phyloP scores from a whole-genome alignment of 75 land plant genomes.

The Cryptomeria japonica region DNA sequence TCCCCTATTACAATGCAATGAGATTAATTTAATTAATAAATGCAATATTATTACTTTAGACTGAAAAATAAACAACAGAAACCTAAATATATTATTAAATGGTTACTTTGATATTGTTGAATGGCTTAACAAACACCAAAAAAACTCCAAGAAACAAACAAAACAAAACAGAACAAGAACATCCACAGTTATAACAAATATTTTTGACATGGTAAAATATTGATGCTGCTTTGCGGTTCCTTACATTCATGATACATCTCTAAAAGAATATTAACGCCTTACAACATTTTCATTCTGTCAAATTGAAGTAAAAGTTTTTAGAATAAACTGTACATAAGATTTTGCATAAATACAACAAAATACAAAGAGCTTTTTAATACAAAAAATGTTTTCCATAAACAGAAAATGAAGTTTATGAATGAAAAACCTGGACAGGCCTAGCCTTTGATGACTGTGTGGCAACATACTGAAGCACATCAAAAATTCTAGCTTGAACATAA shows the following conservation, averaged over 20 bases:
- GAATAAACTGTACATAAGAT: too few species aligned
- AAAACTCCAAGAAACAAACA: not conserved
- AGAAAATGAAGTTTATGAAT: not conserved
- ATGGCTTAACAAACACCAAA: not conserved
- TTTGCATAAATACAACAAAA: not conserved
- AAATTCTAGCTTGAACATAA: slow-evolving; percentile 66
- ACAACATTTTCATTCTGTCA: too few species aligned
- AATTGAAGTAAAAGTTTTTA: too few species aligned
- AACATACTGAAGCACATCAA: slow-evolving; percentile 75
- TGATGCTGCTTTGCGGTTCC: not conserved
- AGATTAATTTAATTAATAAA: not conserved
- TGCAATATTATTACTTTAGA: not conserved
- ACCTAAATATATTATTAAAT: too few species aligned
- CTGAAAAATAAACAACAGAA: too few species aligned
- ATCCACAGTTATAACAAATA: not conserved
- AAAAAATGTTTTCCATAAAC: not conserved
- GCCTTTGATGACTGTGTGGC: slow-evolving; percentile 69
- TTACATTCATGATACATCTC: not conserved
- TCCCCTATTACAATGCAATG: not conserved
- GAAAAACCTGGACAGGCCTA: slow-evolving; percentile 39
- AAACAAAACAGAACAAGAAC: not conserved
- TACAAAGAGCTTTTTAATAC: not conserved
- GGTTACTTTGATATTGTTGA: not conserved
- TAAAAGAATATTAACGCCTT: too few species aligned
- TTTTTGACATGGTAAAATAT: not conserved